These are phyloP conservation scores for Pleurotus platypus DNA, from an alignment of 768 basidiomycete genomes.

Conservation along the genomic window DNA sequence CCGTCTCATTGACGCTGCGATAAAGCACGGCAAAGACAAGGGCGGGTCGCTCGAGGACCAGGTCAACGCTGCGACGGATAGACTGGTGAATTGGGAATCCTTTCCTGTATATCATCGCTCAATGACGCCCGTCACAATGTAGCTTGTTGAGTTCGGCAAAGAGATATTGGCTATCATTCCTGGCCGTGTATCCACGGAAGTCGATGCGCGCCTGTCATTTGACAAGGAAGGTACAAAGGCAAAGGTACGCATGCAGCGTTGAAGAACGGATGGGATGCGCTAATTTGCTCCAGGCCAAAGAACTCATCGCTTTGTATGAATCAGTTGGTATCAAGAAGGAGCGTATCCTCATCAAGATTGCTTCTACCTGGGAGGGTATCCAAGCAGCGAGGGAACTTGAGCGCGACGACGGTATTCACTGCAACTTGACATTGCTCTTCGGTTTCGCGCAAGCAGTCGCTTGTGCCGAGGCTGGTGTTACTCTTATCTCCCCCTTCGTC, in stretches of 20 bases:
- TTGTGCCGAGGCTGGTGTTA: slow-evolving; percentile 97
- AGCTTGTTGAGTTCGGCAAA: slow-evolving; percentile 98
- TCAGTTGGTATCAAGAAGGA: slow-evolving; percentile 93
- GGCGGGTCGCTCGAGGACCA: slow-evolving; percentile 75
- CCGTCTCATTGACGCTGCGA: slow-evolving; percentile 72
- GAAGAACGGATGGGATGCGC: slow-evolving; percentile 47
- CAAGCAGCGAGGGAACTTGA: slow-evolving; percentile 97
- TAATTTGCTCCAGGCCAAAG: slow-evolving; percentile 50
- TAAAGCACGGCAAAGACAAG: slow-evolving; percentile 75
- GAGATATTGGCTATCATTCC: slow-evolving; percentile 95
- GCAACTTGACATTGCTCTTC: slow-evolving; percentile 98
- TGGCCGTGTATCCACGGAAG: slow-evolving; percentile 98
- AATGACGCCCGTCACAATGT: slow-evolving; percentile 3
- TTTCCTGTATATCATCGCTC: neutral
- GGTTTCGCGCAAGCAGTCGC: slow-evolving; percentile 99
- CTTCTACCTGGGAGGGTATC: slow-evolving; percentile 99
- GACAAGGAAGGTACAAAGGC: slow-evolving; percentile 90
- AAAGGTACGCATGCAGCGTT: slow-evolving; percentile 54
- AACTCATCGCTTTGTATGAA: slow-evolving; percentile 92
- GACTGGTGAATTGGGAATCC: slow-evolving; percentile 58
- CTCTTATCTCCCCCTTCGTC: slow-evolving; percentile 98
- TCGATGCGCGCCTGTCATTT: slow-evolving; percentile 96
- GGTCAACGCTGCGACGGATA: slow-evolving; percentile 78
- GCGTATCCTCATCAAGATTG: slow-evolving; percentile 97
- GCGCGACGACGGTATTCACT: slow-evolving; percentile 90